phyloP scores from a whole-genome alignment of 371 early-diverging fungal species.

The Circinella umbellata region DNA sequence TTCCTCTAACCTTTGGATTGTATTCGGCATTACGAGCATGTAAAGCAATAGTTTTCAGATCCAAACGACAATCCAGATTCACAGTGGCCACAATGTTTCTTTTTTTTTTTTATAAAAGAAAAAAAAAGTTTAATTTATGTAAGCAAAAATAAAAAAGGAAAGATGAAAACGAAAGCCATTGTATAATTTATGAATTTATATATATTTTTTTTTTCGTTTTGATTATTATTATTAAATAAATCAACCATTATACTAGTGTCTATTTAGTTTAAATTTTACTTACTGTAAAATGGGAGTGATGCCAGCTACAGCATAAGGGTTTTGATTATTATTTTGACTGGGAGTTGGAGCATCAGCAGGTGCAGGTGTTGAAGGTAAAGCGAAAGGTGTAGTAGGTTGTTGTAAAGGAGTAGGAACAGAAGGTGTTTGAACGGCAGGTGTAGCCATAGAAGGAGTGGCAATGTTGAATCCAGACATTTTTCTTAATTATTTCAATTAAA shows the following conservation, averaged over 20 bases:
- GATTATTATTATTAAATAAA: too few species aligned
- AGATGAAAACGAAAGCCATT: background rate
- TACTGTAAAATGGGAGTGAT: constrained; percentile 88
- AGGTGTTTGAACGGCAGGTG: constrained; percentile 57
- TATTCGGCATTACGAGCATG: constrained; percentile 99
- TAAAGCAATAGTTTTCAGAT: constrained; percentile 99
- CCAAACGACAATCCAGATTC: constrained; percentile 99
- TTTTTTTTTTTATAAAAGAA: constrained; percentile 11
- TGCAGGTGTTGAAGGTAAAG: constrained; percentile 55
- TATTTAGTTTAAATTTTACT: constrained; percentile 34
- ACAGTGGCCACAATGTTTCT: constrained; percentile 99
- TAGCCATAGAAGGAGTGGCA: constrained; percentile 52
- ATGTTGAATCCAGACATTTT: constrained; percentile 56
- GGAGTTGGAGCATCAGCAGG: constrained; percentile 57
- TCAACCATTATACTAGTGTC: too few species aligned
- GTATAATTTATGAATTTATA: too few species aligned
- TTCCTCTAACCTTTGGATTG: constrained; percentile 95
- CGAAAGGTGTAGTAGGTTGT: constrained; percentile 49
- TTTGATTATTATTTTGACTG: constrained; percentile 40
- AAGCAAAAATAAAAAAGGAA: constrained; percentile 16
- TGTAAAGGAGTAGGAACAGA: constrained; percentile 50
- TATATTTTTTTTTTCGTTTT: too few species aligned
- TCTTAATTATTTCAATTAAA: background rate
- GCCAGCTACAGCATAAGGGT: constrained; percentile 68
- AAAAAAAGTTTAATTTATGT: background rate